Base-by-base conservation (phyloP, 2,329 filamentous ascomycete species). In the Capronia epimyces region DNA sequence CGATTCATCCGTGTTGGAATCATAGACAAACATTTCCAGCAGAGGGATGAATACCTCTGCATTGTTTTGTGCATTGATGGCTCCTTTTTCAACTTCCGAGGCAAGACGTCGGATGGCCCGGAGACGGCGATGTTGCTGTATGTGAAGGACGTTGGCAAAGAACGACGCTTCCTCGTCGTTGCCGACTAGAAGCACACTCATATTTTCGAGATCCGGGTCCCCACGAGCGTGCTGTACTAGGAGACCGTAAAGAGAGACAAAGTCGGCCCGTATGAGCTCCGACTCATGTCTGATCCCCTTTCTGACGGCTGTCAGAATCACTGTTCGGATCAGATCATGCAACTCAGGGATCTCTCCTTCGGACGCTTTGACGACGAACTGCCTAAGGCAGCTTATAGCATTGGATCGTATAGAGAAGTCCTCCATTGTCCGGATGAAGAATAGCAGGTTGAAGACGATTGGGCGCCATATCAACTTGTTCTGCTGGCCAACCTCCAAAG, bases 1-100 rank as follows among this genome's bases (percentile, higher is more conserved):
- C 41, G 72, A 74, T 53, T 82, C 89, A 65, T 95, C 89, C 42
- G 89, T 86, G 3, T 80, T 81, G 53, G 86, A 82, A 52, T 89
- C 86, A 64, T 95, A 91, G 20, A 96, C 84, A 64, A 96, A 97
- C 65, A 96, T 90, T 65, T 98, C 93, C 8, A 97, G 76, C 16
- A 98, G 75, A 0, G 93, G 94, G 34, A 98, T 80, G 64, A 97
- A 88, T 63, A 96, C 86, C 15, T 91, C 84, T 52, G 84, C 83
- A 56, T 95, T 77, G 62, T 95, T 95, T 46, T 82, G 81, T 62
- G 87, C 86, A 55, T 79, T 79, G 52, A 98, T 73, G 43, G 81
- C 75, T 10, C 79, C 76, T 49, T 77, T 76, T 8, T 74, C 67
- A 49, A 87, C 87, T 56, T 85, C 84, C 7, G 77, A 72, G 49